Evolutionary conservation across 1,139 yeast genomes (phyloP).

Genomic region (Pichia sp.): DNA sequence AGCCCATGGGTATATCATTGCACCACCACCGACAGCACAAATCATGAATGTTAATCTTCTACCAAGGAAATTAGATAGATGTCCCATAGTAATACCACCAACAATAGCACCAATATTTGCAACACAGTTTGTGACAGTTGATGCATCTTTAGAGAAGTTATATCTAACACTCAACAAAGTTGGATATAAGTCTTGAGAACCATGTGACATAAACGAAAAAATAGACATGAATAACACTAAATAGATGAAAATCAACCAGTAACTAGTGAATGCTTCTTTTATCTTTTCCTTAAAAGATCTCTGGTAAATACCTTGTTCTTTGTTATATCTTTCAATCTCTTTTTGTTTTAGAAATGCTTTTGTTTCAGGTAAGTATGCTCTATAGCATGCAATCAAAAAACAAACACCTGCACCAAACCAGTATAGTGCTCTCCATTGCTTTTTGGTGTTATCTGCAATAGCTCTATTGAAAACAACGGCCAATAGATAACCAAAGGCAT

Average conservation of each 20-base stretch:
- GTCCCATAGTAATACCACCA: conserved; percentile 60
- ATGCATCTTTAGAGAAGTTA: conserved; percentile 38
- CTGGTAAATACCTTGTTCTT: conserved; percentile 22
- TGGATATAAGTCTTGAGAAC: conserved; percentile 68
- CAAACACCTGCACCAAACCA: conserved; percentile 78
- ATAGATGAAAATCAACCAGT: conserved; percentile 40
- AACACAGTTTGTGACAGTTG: conserved; percentile 60
- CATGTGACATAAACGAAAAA: conserved; percentile 63
- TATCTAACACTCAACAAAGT: conserved; percentile 51
- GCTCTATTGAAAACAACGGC: conserved; percentile 62
- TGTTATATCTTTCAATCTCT: conserved; percentile 25
- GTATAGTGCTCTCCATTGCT: conserved; percentile 69
- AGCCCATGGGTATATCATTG: conserved; percentile 60
- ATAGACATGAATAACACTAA: conserved; percentile 53
- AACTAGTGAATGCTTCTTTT: conserved; percentile 27
- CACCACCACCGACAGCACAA: conserved; percentile 63
- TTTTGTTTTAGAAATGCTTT: conserved; percentile 36
- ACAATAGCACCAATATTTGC: conserved; percentile 63
- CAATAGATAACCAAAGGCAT: conserved; percentile 62
- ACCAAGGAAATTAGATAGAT: conserved; percentile 50
- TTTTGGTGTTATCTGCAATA: conserved; percentile 39
- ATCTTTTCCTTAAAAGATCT: conserved; percentile 24
- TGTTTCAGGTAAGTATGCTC: conserved; percentile 52
- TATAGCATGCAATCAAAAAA: conserved; percentile 45
- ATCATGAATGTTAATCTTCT: conserved; percentile 48